Percentiles rank a stretch among this genome's conserved stretches.
These are phyloP conservation scores for Leccinellum albellum DNA, from an alignment of 768 basidiomycete species.

Conservation along the genomic window DNA sequence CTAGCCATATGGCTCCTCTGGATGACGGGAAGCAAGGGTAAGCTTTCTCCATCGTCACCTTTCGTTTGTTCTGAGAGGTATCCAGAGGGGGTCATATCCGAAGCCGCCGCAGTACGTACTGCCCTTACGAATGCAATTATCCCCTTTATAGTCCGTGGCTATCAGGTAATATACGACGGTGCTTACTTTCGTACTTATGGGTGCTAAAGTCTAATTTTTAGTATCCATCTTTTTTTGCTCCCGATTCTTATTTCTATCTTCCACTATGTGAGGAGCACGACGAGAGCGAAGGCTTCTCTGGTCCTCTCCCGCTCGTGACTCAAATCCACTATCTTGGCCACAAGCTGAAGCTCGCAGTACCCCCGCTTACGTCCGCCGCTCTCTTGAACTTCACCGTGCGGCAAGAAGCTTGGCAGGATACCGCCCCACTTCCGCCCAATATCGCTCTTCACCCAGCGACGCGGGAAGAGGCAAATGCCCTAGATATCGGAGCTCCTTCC, in stretches of 20 bases:
- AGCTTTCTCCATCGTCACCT: constrained; percentile 10
- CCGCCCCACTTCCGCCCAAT: constrained; percentile 19
- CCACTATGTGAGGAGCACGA: constrained; percentile 34
- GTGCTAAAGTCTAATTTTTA: constrained; percentile 18
- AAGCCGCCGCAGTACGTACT: constrained; percentile 27
- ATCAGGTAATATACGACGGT: constrained; percentile 31
- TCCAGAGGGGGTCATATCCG: constrained; percentile 33
- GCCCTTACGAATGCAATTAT: constrained; percentile 32
- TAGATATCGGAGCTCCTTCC: constrained; percentile 30
- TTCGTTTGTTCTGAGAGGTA: constrained; percentile 10
- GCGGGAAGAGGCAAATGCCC: constrained; percentile 32
- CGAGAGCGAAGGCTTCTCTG: constrained; percentile 24
- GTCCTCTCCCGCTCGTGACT: constrained; percentile 30
- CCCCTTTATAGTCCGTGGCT: constrained; percentile 40
- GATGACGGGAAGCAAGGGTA: constrained; percentile 42
- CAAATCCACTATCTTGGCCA: constrained; percentile 41
- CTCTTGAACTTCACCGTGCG: constrained; percentile 35
- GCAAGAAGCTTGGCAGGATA: constrained; percentile 36
- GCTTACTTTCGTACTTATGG: not conserved
- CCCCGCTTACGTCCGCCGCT: constrained; percentile 40
- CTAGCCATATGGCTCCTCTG: constrained; percentile 45
- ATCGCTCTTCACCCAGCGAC: constrained; percentile 31
- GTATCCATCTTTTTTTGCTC: constrained; percentile 42
- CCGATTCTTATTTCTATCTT: constrained; percentile 42
- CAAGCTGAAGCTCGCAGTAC: constrained; percentile 38